Base-by-base conservation (phyloP, 169 alveolate species). In the Plasmodium gallinaceum region DNA sequence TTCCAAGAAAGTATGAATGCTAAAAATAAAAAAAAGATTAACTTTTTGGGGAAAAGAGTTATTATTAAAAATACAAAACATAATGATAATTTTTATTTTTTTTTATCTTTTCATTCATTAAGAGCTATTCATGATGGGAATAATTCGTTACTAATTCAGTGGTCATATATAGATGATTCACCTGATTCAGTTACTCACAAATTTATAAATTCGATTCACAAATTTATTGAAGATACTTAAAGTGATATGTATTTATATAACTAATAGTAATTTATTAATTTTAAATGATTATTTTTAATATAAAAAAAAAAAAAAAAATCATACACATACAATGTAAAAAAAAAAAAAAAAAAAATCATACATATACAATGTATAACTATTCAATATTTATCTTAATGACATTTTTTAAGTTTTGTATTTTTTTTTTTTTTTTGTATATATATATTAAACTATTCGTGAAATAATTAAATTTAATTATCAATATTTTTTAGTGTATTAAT, bases 41-140 rank as follows among this genome's bases (percentile, higher is more conserved):
- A 54, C 58, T 46, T 46, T 60, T 57, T 86, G 9, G 92, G 92
- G 12, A 74, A 86, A 60, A 39, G 20, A n/a, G 70, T 86, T 60
- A 61, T 86, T 43, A 61, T 86, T 37, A 69, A 86, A 71, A 86
- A 86, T 72, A 66, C 71, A 20, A 86, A 86, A 52, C 22, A 24
- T 48, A 26, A 73, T 24, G 76, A 65, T 42, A 51, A 26, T 12
- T 86, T 45, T 72, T 58, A 70, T 86, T 72, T 70, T 26, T 54
- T 60, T 65, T 64, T 86, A 42, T 71, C 88, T 32, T 70, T 86
- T 48, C 72, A 58, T 62, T 86, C 92, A 16, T 74, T 86, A 26
- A 60, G 87, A 73, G 92, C 92, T 20, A 72, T 86, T 45, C 92
- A 86, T 66, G 92, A 86, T 86, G 92, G 92, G 22, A 43, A 64